Evolutionary conservation across 2,329 filamentous ascomycete species (phyloP).

Genomic region (Arthrobotrys sinensis): DNA sequence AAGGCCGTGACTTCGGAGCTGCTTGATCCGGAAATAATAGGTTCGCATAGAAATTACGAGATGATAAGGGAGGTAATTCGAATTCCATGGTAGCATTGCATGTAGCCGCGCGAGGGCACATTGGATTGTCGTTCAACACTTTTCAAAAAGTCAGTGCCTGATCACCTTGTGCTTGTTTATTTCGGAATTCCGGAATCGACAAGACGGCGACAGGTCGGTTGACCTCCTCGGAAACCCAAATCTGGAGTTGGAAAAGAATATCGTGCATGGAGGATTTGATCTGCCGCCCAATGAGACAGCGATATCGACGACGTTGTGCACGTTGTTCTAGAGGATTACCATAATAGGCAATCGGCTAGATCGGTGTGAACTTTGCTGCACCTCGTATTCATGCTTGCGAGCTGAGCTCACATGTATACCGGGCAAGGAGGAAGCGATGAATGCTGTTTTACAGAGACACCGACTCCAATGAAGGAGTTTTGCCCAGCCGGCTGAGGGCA

Average conservation of each 20-base stretch:
- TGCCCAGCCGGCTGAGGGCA: not conserved
- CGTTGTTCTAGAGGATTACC: not conserved
- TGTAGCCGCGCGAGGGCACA: too few relatives aligned
- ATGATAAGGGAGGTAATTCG: too few relatives aligned
- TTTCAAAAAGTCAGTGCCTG: not conserved
- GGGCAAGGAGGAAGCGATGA: not conserved
- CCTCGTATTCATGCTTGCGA: not conserved
- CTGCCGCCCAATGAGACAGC: not conserved
- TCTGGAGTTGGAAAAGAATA: not conserved
- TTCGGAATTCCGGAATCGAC: not conserved
- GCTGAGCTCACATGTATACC: not conserved
- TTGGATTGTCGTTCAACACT: not conserved
- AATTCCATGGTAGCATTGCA: too few relatives aligned
- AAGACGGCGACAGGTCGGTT: not conserved
- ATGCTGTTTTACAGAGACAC: too few relatives aligned
- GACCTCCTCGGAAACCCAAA: slow-evolving; percentile 5
- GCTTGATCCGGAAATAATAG: too few relatives aligned
- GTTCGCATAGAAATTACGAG: too few relatives aligned
- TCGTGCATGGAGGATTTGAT: not conserved
- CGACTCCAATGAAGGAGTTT: not conserved
- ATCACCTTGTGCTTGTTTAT: not conserved
- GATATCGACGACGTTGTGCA: not conserved
- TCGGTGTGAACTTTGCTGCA: not conserved
- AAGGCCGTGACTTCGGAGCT: too few relatives aligned
- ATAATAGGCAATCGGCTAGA: not conserved